Percentiles rank a stretch among this genome's conserved stretches.
These are phyloP conservation scores for Auxenochlorella pyrenoidosa DNA, from an alignment of 139 green algal genomes.

Conservation along the genomic window DNA sequence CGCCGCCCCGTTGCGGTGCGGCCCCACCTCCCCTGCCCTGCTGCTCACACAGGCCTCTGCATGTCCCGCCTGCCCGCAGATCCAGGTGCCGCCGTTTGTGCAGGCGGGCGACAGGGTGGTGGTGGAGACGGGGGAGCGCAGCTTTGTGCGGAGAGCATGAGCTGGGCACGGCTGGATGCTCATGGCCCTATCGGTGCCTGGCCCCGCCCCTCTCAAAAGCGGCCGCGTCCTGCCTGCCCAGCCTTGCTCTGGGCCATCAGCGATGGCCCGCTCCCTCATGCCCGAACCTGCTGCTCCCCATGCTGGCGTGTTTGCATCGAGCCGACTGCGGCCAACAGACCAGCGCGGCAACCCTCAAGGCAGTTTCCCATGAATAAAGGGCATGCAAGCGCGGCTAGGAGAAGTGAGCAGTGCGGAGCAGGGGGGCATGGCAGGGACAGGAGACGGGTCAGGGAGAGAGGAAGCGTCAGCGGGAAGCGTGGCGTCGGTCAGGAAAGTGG, in stretches of 20 bases:
- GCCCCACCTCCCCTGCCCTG: background rate
- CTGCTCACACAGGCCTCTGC: background rate
- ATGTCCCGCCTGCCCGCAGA: background rate
- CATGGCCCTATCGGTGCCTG: too few relatives aligned
- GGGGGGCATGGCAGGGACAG: background rate
- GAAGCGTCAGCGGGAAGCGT: background rate
- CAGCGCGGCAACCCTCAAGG: too few relatives aligned
- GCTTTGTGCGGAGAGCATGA: conserved; percentile 55
- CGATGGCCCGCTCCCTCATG: too few relatives aligned
- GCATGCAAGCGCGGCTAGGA: background rate
- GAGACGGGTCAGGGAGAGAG: background rate
- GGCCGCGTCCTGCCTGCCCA: too few relatives aligned
- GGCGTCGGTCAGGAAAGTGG: background rate
- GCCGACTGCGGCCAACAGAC: background rate
- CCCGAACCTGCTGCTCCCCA: too few relatives aligned
- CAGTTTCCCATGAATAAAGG: too few relatives aligned
- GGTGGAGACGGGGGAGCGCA: conserved; percentile 45
- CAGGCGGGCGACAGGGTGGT: conserved; percentile 44
- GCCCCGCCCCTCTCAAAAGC: too few relatives aligned
- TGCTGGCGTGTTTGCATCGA: too few relatives aligned
- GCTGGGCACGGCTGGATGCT: background rate
- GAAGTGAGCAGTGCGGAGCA: conserved; percentile 8
- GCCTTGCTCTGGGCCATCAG: too few relatives aligned
- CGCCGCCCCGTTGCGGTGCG: too few relatives aligned
- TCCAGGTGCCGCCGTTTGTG: conserved; percentile 56